Percentiles rank a stretch among this genome's conserved stretches.
phyloP scores from a whole-genome alignment of 2,329 filamentous ascomycete species.

The Xylaria sp. region DNA sequence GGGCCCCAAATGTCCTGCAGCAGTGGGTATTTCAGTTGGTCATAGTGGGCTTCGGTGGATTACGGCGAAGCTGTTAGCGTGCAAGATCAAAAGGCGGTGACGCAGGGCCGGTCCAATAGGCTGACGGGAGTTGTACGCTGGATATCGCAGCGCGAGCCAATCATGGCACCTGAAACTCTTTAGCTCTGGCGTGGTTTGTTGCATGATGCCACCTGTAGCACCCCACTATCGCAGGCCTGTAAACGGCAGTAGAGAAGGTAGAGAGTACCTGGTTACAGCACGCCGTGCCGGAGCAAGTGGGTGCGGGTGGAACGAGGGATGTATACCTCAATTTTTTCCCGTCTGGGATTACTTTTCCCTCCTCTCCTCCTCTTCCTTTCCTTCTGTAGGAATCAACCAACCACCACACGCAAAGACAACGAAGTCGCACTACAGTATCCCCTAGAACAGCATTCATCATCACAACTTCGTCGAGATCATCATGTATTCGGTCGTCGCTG shows the following conservation, averaged over 20 bases:
- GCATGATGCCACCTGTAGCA: slow-evolving; percentile 26
- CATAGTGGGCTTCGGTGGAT: slow-evolving; percentile 33
- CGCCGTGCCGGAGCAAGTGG: slow-evolving; percentile 22
- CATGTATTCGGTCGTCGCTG: slow-evolving; percentile 82
- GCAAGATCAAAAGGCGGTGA: slow-evolving; percentile 45
- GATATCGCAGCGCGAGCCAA: slow-evolving; percentile 37
- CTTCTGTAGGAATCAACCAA: slow-evolving; percentile 50
- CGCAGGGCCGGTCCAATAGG: slow-evolving; percentile 37
- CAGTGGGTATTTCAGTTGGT: slow-evolving; percentile 31
- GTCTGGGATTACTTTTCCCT: slow-evolving; percentile 33
- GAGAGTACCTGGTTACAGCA: background rate
- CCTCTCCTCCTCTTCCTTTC: slow-evolving; percentile 48
- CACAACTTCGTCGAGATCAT: slow-evolving; percentile 74
- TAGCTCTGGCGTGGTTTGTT: slow-evolving; percentile 18
- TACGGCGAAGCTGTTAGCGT: slow-evolving; percentile 26
- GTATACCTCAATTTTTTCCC: slow-evolving; percentile 44
- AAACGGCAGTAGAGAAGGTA: background rate
- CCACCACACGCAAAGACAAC: slow-evolving; percentile 65
- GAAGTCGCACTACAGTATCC: slow-evolving; percentile 67
- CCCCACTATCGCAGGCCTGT: background rate
- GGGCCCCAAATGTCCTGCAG: slow-evolving; percentile 20
- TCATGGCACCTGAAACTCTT: slow-evolving; percentile 38
- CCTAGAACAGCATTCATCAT: slow-evolving; percentile 43
- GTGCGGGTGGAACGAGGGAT: slow-evolving; percentile 29
- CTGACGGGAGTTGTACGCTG: background rate